Evolutionary conservation across 1,284 basidiomycete species (phyloP), one percentile per base, ranked within the genome.

Genomic region (Heterobasidion occidentale): DNA sequence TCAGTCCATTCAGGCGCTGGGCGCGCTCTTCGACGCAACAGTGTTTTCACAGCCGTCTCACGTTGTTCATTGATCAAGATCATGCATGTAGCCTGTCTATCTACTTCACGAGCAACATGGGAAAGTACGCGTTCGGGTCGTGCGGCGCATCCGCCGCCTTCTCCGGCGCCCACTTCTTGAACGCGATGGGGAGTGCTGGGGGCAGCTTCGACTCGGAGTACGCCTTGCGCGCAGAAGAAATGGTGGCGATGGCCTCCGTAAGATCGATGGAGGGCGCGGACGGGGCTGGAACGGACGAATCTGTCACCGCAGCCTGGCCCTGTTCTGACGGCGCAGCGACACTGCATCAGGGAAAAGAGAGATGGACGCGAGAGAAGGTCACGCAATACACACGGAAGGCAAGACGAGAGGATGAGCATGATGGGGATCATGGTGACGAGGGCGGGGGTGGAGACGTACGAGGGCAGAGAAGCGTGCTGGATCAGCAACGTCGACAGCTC

Each of bases 401-500:
- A 15, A 27, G 48, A 50, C 33, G 14, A 50, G 42, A 53, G 46
- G 19, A 38, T 55, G 45, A 36, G 42, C 27, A n/a, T 19, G 51
- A 45, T 17, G 35, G 42, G 46, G 44, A 42, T 44, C 27, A n/a
- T 20, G 52, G 45, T 20, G 35, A 42, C 35, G 15, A 4, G 59
- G 34, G 52, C 35, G 49, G 48, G 53, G 27, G 27, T 27, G 27
- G 33, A 20, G 49, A 77, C 86, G 62, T 77, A 91, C 90, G 80
- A 69, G 64, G 77, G 77, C 44, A 76, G 74, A 61, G 78, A 77
- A 12, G 92, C 88, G 53, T 90, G 87, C 54, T 94, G 86, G 59
- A 97, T 83, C 46, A 98, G 80, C 59, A 98, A 75, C 27, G 82
- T 77, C 7, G 94, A 89, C 45, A 94, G 78, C 68, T 92, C 87